Evolutionary conservation across 768 basidiomycete genomes (phyloP), one percentile per base, ranked within the genome.

Genomic region (Amanita rimosa): DNA sequence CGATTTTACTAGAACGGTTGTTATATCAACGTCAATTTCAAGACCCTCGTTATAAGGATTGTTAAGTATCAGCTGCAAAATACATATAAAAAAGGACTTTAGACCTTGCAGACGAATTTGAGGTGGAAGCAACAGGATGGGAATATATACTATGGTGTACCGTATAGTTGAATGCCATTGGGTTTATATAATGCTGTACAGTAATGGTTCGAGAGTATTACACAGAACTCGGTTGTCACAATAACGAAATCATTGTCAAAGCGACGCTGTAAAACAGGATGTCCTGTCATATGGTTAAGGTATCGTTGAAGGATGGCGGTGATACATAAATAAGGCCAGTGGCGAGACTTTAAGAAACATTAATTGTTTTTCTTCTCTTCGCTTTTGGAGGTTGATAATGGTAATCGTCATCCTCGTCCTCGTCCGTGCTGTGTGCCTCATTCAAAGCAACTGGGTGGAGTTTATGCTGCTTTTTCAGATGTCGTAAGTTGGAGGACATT

Each of bases 381-480:
- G 60, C 53, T 27, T 58, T 62, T 46, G 56, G 50, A 48, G 59
- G 55, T 52, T 58, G 64, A 34, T 62, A 55, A 22, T 54, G 63
- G 53, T 73, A 73, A 50, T 80, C 76, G 29, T 73, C 74, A 52
- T 78, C 77, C 46, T 75, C 78, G 33, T 72, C 38, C 1, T 39
- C 71, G 54, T 75, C 74, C 48, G 66, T 72, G 49, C 64, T 65
- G 7, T 68, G 69, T 19, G 72, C 71, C 13, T 63, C 59, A 11
- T 61, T 60, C n/a, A 58, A 56, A 41, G 57, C 59, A 42, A 61
- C 62, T 42, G 61, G 55, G 36, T 62, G 58, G 33, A 61, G 40
- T 19, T 75, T 73, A 53, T 74, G 71, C 17, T 49, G 48, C 59
- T 78, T 80, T 29, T 83, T 81, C 51, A 88, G 60, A 24, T 71